Base-by-base conservation (phyloP, 75 land plant genomes). In the Cryptomeria japonica region DNA sequence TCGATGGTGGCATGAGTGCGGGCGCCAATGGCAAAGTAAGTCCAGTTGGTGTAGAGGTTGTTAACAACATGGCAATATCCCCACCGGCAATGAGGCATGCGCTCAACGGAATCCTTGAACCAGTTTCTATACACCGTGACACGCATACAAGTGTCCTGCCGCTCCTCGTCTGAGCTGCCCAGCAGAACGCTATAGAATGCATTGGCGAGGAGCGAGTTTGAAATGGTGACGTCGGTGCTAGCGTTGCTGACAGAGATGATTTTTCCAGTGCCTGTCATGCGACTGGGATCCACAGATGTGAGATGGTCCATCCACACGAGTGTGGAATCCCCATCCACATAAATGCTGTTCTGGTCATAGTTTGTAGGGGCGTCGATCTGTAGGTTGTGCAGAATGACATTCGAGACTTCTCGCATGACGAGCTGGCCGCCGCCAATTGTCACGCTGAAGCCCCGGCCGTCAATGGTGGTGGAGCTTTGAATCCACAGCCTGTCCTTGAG, bases 81-180 rank as follows among this genome's bases (percentile, higher is more conserved):
- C 93, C 93, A 93, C 78, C 93, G 82, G 93, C 93, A 92, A 68
- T 92, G 93, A 5, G 93, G 93, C 93, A 92, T 92, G 32, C 93
- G 70, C 70, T 92, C 89, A 70, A 44, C 86, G 28, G 93, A 92
- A 51, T 87, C 87, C 41, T 87, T 90, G 73, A 92, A 92, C 91
- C 89, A 90, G 34, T 92, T 92, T 3, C 91, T 34, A 83, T 76
- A 92, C 51, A 92, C 87, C 6, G 93, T 90, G 9, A 92, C 89
- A 4, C 93, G 85, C 87, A 92, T 80, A 42, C 78, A 42, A 55
- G 18, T 49, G 70, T 92, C 93, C 46, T 86, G 6, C 55, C 55
- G 39, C 25, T 92, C 93, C 7, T 37, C 79, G 79, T 92, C 93
- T 0, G 93, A 86, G 4, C 89, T 91, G 11, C 93, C 93, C 77